A percentile compares a stretch with the other conserved stretches of the same genome.
Evolutionary conservation across 768 basidiomycete genomes (phyloP).

Genomic region (Lentinula raphanica): DNA sequence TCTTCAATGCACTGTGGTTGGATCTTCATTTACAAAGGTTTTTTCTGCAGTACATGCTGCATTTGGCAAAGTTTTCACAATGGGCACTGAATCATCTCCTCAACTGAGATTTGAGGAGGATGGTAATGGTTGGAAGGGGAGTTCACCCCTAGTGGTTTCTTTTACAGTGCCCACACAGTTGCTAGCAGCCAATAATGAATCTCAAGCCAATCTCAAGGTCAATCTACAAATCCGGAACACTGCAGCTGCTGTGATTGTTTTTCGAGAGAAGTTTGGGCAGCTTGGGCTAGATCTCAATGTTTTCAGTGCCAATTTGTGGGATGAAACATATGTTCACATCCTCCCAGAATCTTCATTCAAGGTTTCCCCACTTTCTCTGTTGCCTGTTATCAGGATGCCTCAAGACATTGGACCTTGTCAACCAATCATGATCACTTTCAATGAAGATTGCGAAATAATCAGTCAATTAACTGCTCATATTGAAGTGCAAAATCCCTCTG

Average conservation of each 20-base stretch:
- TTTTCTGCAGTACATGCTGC: conserved; percentile 25
- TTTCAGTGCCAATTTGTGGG: conserved; percentile 22
- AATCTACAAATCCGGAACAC: conserved; percentile 19
- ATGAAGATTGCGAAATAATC: conserved; percentile 19
- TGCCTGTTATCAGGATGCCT: too few relatives aligned
- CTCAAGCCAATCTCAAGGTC: conserved; percentile 11
- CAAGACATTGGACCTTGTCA: conserved; percentile 15
- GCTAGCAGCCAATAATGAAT: conserved; percentile 16
- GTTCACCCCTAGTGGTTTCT: conserved; percentile 21
- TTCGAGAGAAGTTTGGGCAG: conserved; percentile 12
- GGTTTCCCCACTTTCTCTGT: neutral
- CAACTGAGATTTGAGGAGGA: conserved; percentile 20
- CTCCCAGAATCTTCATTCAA: neutral
- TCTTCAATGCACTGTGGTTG: conserved; percentile 30
- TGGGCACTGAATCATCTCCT: conserved; percentile 13
- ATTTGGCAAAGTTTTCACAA: conserved; percentile 16
- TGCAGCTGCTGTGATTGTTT: conserved; percentile 8
- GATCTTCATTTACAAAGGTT: conserved; percentile 20
- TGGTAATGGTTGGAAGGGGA: conserved; percentile 18
- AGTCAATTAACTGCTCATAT: neutral
- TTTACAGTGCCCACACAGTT: conserved; percentile 22
- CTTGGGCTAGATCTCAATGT: conserved; percentile 25
- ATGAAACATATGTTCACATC: conserved; percentile 19
- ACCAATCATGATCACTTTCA: conserved; percentile 15
- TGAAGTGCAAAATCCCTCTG: neutral